These are phyloP conservation scores for Xylaria venustula DNA, from an alignment of 495 filamentous ascomycete species.

Conservation along the genomic window DNA sequence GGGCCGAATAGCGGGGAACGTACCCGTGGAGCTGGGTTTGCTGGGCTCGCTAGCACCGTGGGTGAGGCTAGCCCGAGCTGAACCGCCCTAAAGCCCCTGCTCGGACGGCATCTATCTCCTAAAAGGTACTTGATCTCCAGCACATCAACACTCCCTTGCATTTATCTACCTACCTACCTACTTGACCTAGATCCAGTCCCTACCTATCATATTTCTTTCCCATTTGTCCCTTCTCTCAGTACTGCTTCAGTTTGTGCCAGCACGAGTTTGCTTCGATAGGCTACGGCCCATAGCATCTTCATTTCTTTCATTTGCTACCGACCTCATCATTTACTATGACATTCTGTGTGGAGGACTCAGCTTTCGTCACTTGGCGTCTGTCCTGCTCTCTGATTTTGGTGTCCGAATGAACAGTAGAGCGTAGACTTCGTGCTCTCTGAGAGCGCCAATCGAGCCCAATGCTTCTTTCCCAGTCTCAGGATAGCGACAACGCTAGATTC, in stretches of 20 bases:
- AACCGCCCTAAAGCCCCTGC: constrained; percentile 8
- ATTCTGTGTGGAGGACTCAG: background rate
- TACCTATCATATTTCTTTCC: background rate
- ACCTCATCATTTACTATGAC: constrained; percentile 5
- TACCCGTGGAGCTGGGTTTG: constrained; percentile 8
- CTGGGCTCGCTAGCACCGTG: constrained; percentile 1
- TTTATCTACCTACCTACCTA: background rate
- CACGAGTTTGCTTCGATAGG: background rate
- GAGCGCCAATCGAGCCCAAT: background rate
- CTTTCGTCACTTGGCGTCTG: constrained; percentile 6
- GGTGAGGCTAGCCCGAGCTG: constrained; percentile 13
- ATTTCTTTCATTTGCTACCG: background rate
- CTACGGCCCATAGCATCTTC: background rate
- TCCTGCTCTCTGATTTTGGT: background rate
- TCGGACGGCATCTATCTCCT: background rate
- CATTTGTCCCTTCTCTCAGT: background rate
- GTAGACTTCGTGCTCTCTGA: constrained; percentile 1
- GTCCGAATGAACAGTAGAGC: background rate
- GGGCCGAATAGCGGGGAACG: background rate
- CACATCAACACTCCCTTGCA: background rate
- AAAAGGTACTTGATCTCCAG: constrained; percentile 1
- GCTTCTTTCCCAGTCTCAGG: background rate
- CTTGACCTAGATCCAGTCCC: background rate
- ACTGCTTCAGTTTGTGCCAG: background rate
- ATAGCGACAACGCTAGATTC: background rate